A percentile compares a stretch with the other conserved stretches of the same genome.
phyloP scores from a whole-genome alignment of 1,139 yeast species.

The Citeromyces siamensis region DNA sequence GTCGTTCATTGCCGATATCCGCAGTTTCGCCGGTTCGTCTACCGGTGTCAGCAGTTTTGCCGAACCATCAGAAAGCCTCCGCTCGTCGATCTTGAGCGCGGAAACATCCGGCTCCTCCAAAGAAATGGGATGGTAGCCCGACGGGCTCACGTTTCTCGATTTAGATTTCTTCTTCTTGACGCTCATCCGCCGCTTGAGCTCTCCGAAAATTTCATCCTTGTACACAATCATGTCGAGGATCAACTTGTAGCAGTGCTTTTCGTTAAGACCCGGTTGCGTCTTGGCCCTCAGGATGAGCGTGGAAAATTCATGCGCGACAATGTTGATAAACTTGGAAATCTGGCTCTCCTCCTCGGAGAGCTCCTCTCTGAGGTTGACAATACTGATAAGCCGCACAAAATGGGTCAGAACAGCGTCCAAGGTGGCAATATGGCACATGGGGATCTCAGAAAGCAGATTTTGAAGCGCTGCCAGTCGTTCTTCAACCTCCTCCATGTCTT shows the following conservation, averaged over 20 bases:
- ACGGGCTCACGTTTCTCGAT: not conserved
- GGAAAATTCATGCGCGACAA: conserved; percentile 55
- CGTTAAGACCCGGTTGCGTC: conserved; percentile 33
- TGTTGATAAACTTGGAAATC: conserved; percentile 27
- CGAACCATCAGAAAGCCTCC: not conserved
- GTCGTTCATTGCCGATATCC: not conserved
- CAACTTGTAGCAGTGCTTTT: conserved; percentile 45
- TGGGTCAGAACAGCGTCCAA: conserved; percentile 73
- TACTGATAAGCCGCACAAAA: conserved; percentile 38
- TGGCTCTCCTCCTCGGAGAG: conserved; percentile 20
- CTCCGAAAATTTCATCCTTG: conserved; percentile 40
- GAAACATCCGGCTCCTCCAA: not conserved
- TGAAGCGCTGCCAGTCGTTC: conserved; percentile 47
- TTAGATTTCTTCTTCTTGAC: not conserved
- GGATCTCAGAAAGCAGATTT: conserved; percentile 52
- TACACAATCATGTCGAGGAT: conserved; percentile 49
- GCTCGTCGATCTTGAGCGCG: not conserved
- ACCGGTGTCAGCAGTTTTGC: conserved; percentile 1
- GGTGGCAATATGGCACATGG: conserved; percentile 70
- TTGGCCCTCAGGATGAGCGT: conserved; percentile 36
- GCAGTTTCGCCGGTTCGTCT: not conserved
- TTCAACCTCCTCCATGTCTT: conserved; percentile 31
- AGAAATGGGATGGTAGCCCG: not conserved
- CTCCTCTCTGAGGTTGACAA: conserved; percentile 38
- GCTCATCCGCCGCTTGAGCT: conserved; percentile 1